Base-by-base conservation (phyloP, 108 stramenopile genomes). In the Stephanodiscus triporus region DNA sequence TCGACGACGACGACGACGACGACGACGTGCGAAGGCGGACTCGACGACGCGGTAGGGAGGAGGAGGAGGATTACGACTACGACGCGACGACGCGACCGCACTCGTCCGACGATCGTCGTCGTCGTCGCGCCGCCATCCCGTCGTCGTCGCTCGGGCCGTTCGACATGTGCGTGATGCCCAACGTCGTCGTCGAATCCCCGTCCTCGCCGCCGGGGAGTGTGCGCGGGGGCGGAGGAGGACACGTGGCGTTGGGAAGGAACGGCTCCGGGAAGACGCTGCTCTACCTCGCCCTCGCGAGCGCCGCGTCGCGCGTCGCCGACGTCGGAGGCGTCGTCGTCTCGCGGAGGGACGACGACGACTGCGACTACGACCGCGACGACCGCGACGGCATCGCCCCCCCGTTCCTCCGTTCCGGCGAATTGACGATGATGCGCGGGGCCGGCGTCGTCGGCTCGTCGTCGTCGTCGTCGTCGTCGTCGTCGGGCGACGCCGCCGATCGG, bases 201-300 rank as follows among this genome's bases (percentile, higher is more conserved):
- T 37, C 58, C 23, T 40, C 40, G 9, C 11, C 40, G 9, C 11
- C 40, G 40, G 8, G 7, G 40, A 1, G 10, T 4, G 40, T 9
- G 40, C 10, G 40, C 8, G 40, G 40, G 4, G 71, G 64, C 53
- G 78, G 80, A 9, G 86, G 89, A 14, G 86, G 89, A 16, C 87
- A 89, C 55, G 71, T 80, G n/a, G 43, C 87, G 3, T 53, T 89
- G 50, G 88, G 88, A 0, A 67, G 80, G 23, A 89, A 89, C 50
- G 84, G 66, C 8, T 58, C 59, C 10, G 88, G 86, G 1, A 88
- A 88, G 57, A 75, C 83, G 43, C 59, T 85, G 20, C 76, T 85
- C 11, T 73, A 66, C 7, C 63, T 50, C 10, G 45, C 64, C 20
- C 74, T 78, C 2, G 45, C 48, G 26, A 47, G 73, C 49, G 43